phyloP scores from a whole-genome alignment of 2,329 filamentous ascomycete species.

The Monilinia aucupariae region DNA sequence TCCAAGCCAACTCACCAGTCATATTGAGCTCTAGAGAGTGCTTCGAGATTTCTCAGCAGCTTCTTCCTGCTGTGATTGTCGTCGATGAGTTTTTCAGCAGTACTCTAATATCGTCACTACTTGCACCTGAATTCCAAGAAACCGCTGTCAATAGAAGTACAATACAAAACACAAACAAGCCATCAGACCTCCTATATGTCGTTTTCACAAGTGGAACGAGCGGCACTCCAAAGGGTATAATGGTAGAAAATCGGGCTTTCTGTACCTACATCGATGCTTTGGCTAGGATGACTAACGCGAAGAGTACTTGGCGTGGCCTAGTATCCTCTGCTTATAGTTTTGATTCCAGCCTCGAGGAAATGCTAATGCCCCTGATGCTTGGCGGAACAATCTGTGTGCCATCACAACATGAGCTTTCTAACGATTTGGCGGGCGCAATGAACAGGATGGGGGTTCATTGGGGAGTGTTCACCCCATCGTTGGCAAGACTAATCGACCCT shows the following conservation, averaged over 20 bases:
- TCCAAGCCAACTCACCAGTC: conserved; percentile 7
- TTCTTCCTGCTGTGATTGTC: background rate
- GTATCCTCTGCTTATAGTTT: conserved; percentile 18
- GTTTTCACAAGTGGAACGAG: conserved; percentile 28
- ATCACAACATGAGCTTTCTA: conserved; percentile 37
- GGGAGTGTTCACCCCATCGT: conserved; percentile 25
- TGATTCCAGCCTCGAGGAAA: conserved; percentile 18
- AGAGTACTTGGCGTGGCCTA: conserved; percentile 9
- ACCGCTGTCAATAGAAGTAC: background rate
- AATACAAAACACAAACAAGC: background rate
- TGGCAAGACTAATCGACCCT: conserved; percentile 2
- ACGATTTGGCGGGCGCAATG: conserved; percentile 35
- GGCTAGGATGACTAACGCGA: background rate
- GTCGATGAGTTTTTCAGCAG: background rate
- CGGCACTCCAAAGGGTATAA: conserved; percentile 25
- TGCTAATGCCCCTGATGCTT: conserved; percentile 27
- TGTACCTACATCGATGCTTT: conserved; percentile 13
- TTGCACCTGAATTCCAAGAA: background rate
- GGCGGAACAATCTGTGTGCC: conserved; percentile 39
- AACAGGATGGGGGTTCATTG: conserved; percentile 23
- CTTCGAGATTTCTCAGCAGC: background rate
- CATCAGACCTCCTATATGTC: conserved; percentile 15
- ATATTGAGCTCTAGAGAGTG: conserved; percentile 8
- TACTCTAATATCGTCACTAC: background rate
- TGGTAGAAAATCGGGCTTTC: conserved; percentile 8